Percentiles rank a stretch among this genome's conserved stretches.
These are phyloP conservation scores for Fusarium oxysporum DNA, from an alignment of 2,329 filamentous ascomycete species.

Conservation along the genomic window DNA sequence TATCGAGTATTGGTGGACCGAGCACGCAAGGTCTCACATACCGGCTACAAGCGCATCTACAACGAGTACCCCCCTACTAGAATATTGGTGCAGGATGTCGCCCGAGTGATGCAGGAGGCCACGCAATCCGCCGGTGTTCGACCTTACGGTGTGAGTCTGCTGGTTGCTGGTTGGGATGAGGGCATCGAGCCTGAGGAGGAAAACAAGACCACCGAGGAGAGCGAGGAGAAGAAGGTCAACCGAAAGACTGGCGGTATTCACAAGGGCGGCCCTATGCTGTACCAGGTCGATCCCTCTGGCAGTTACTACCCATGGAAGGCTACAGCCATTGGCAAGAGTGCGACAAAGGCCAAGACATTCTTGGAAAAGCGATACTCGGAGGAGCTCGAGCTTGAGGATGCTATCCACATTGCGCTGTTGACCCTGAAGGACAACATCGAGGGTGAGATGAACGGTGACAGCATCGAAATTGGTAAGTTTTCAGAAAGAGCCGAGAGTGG, in stretches of 20 bases:
- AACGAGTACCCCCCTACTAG: conserved; percentile 99
- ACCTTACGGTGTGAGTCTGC: conserved; percentile 93
- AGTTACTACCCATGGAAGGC: conserved; percentile 99
- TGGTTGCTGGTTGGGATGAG: conserved; percentile 98
- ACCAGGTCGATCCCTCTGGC: conserved; percentile 98
- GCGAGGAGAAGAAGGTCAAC: conserved; percentile 77
- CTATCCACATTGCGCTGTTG: conserved; percentile 96
- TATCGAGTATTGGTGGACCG: conserved; percentile 98
- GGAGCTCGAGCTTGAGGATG: conserved; percentile 95
- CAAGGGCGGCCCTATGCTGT: conserved; percentile 96
- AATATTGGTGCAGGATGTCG: conserved; percentile 98
- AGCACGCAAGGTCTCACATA: conserved; percentile 97
- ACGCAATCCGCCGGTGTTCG: conserved; percentile 98
- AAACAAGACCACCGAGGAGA: conserved; percentile 63
- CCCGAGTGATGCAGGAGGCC: conserved; percentile 97
- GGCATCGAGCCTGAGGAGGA: conserved; percentile 88
- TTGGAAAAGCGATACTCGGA: conserved; percentile 99
- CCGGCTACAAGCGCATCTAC: conserved; percentile 99
- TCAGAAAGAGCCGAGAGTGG: rapidly evolving
- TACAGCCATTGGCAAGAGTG: conserved; percentile 98
- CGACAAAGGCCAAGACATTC: conserved; percentile 98
- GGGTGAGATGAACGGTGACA: conserved; percentile 99
- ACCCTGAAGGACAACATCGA: conserved; percentile 99
- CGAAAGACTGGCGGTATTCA: conserved; percentile 95
- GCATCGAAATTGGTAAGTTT: conserved; percentile 90